phyloP scores from a whole-genome alignment of 78 protist genomes.

The Protostelium mycophagum region DNA sequence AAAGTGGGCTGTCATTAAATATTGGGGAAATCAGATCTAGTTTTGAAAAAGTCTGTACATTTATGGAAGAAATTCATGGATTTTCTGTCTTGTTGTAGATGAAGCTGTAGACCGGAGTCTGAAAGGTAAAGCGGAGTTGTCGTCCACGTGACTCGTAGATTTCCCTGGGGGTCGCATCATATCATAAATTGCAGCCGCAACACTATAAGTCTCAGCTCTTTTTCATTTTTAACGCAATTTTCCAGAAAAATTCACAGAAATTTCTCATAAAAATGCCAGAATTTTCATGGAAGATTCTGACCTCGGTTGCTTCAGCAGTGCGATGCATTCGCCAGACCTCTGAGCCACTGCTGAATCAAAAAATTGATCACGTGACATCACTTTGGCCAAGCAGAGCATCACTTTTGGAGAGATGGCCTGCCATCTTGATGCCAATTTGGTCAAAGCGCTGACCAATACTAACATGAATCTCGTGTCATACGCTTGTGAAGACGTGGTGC shows the following conservation, averaged over 20 bases:
- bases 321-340: conserved; percentile 45
- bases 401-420: conserved; percentile 46
- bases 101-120: not conserved
- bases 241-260: too few relatives aligned
- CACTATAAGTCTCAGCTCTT: not conserved
- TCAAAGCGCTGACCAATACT: conserved; percentile 17
- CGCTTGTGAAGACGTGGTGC: too few relatives aligned
- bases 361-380: conserved; percentile 35
- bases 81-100: not conserved
- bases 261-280: too few relatives aligned
- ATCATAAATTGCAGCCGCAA: not conserved
- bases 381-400: conserved; percentile 41
- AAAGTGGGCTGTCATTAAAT: not conserved
- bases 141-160: not conserved
- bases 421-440: conserved; percentile 53
- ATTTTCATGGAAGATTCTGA: conserved; percentile 31
- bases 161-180: not conserved
- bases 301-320: conserved; percentile 38
- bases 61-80: not conserved
- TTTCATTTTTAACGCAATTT: not conserved
- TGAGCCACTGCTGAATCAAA: conserved; percentile 46
- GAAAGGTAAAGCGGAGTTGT: not conserved
- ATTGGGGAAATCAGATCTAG: not conserved
- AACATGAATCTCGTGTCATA: conserved; percentile 3
- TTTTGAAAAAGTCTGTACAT: too few relatives aligned